phyloP scores from a whole-genome alignment of 495 filamentous ascomycete species.

The Cudoniella acicularis region DNA sequence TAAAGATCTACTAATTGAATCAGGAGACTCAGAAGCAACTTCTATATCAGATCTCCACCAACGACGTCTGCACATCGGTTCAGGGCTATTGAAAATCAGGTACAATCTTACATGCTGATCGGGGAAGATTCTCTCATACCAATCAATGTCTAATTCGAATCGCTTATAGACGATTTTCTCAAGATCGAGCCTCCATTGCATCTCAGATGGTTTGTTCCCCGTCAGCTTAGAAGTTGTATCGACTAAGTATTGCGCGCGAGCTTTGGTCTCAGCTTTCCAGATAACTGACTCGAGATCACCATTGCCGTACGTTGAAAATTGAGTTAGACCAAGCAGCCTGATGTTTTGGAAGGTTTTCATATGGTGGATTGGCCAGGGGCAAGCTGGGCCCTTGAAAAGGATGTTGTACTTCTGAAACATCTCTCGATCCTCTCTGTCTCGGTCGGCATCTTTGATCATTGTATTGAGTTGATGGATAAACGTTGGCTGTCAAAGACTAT shows the following conservation, averaged over 20 bases:
- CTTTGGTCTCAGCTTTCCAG: conserved; percentile 2
- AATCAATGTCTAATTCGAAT: conserved; percentile 2
- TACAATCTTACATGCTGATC: not conserved
- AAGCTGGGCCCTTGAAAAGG: not conserved
- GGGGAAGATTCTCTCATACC: not conserved
- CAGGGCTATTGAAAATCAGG: not conserved
- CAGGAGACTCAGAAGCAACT: not conserved
- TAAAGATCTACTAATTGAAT: not conserved
- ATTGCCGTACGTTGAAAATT: not conserved
- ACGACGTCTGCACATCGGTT: not conserved
- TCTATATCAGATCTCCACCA: not conserved
- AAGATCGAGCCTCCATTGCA: conserved; percentile 6
- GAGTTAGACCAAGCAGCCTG: not conserved
- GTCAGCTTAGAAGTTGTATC: not conserved
- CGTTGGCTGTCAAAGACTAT: no score
- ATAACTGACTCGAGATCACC: not conserved
- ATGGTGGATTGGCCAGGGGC: not conserved
- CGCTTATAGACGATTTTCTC: conserved; percentile 6
- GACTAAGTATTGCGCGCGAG: not conserved
- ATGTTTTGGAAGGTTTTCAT: not conserved
- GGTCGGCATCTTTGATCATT: not conserved
- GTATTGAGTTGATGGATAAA: no score
- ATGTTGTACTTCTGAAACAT: not conserved
- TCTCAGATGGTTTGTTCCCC: not conserved
- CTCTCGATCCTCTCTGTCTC: not conserved